Evolutionary conservation across 2,329 filamentous ascomycete species (phyloP), one percentile per base, ranked within the genome.

Genomic region (Bipolaris gigantea): DNA sequence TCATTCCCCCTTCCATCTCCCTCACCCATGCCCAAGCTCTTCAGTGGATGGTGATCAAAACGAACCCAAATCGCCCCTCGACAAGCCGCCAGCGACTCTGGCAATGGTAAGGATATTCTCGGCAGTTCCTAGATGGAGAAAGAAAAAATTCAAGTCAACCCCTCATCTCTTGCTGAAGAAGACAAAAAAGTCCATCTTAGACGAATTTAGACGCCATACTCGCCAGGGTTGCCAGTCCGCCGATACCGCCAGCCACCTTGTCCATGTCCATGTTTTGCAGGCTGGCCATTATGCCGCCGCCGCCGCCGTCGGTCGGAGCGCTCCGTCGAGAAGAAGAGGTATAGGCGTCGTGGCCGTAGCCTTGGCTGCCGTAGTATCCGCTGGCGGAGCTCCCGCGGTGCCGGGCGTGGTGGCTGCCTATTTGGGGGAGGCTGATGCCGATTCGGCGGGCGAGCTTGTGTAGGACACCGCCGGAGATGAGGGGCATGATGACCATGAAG

Each of bases 401-500:
- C 13, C 53, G 69, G 55, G 33, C 60, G 61, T 2, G 10, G 1
- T 2, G 10, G 1, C 70, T 71, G 5, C 75, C 74, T 57, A 75
- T 70, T 55, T 80, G 79, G 0, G 92, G 92, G 60, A 96, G 75
- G 58, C 87, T 82, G 56, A 97, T 80, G 19, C 92, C 92, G 73
- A 97, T 89, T 70, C 87, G 85, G 34, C 85, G 84, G 41, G 96
- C 82, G 40, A 97, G 79, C 42, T 88, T 89, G 8, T 87, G 87
- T 62, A 97, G 77, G 25, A 90, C 88, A 30, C 93, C 93, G 47
- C 90, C 90, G 1, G 88, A 92, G 66, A 97, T 79, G 53, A 97
- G 81, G 9, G 93, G 93, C 83, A 97, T 85, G 66, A 97, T 83
- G 59, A 96, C 88, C 58, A 92, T 83, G 79, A 97, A 89, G 79